These are phyloP conservation scores for Hippophae rhamnoides DNA, from an alignment of 306 rosid species.

Conservation along the genomic window DNA sequence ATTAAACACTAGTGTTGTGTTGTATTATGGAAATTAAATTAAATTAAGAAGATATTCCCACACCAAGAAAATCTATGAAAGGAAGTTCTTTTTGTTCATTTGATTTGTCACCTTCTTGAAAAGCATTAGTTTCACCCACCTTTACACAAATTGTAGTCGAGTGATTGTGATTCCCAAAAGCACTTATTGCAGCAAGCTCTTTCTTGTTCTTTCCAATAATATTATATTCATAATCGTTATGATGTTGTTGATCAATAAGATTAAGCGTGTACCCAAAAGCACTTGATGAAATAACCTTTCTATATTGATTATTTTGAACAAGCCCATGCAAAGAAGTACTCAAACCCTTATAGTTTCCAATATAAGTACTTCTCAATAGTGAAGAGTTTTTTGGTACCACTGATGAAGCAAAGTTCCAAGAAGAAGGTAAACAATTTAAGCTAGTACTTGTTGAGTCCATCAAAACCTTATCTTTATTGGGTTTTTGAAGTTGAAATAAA, in stretches of 20 bases:
- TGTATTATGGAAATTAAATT: not conserved
- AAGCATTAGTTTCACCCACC: constrained; percentile 14
- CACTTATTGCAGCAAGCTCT: constrained; percentile 12
- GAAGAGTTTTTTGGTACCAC: not conserved
- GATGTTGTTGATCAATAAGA: constrained; percentile 3
- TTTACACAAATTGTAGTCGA: constrained; percentile 9
- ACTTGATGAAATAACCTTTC: constrained; percentile 31
- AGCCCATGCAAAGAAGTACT: constrained; percentile 20
- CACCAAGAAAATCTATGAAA: constrained; percentile 90
- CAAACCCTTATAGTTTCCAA: constrained; percentile 16
- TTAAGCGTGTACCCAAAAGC: constrained; percentile 24
- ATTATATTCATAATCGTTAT: constrained; percentile 5
- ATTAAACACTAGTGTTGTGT: constrained; percentile 1
- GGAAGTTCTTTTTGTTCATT: constrained; percentile 38
- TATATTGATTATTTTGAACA: constrained; percentile 29
- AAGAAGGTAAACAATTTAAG: constrained; percentile 27
- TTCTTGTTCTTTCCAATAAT: constrained; percentile 9
- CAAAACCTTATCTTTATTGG: constrained; percentile 15
- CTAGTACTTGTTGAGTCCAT: constrained; percentile 9
- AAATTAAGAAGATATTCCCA: constrained; percentile 55
- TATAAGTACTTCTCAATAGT: constrained; percentile 7
- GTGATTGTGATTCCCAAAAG: constrained; percentile 9
- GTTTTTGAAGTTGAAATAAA: constrained; percentile 34
- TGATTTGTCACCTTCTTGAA: constrained; percentile 27
- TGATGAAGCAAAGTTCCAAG: constrained; percentile 60